Evolutionary conservation across 2,329 filamentous ascomycete genomes (phyloP), one percentile per base, ranked within the genome.

Genomic region (Epichloe gansuensis): DNA sequence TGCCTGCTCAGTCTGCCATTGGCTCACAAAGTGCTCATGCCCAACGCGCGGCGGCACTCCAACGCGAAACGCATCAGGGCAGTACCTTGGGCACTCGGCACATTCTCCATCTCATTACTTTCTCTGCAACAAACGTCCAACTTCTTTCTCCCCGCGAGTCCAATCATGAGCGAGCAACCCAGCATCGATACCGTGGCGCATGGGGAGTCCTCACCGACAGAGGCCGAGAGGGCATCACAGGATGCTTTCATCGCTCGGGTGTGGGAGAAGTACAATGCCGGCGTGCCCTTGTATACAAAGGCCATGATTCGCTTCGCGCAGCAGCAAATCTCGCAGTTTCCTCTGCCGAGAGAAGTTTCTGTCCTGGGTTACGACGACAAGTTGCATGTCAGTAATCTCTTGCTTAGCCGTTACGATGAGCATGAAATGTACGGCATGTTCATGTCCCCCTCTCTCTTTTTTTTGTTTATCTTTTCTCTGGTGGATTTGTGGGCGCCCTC

Each of bases 221-320:
- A 48, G 12, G 44, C 38, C 3, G 43, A 52, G 23, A 42, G 35
- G 37, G 38, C n/a, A 8, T 25, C 37, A 13, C 23, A 31, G 13
- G 38, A 47, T 31, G 44, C 50, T 25, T 46, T 41, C 6, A 43
- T 51, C 3, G 37, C 46, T 12, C 42, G 17, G 15, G 52, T 51
- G 17, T 46, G 38, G 49, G 48, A 45, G 35, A 17, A 48, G 45
- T 54, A 54, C 25, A 28, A 51, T 28, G 49, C 41, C 9, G 52
- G 52, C 9, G 17, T 38, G n/a, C 53, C 50, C 21, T 21, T 54
- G n/a, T 50, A 43, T 31, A 51, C 49, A 15, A 51, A 47, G 21
- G 45, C 38, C 21, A 51, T 54, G 39, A 44, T 54, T 37, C 42
- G 37, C 12, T 35, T 23, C 21, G 48, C 49, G 21, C 52, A 51